Base-by-base conservation (phyloP, 345 rosid genomes). In the Euclidium syriacum region DNA sequence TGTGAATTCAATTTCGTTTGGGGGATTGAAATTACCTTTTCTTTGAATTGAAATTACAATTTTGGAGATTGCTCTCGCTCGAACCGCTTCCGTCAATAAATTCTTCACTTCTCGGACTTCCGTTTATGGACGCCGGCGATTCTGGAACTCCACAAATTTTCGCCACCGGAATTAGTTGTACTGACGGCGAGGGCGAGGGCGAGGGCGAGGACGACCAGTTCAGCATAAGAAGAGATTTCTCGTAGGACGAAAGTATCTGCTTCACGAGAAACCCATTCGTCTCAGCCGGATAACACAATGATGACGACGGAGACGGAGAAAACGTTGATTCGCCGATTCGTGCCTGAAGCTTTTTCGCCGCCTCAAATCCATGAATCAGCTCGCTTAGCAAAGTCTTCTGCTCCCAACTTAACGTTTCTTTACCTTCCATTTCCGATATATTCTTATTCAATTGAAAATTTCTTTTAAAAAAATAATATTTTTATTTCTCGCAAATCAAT, bases 31-130 rank as follows among this genome's bases (percentile, higher is more conserved):
- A 40, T 61, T 76, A 87, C 99, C 99, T 85, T 78, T 87, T 87
- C 77, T 82, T 87, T 16, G 84, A 66, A 40, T 54, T 75, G 53
- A 77, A 77, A 68, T 68, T 72, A 46, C 52, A 61, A 22, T 81
- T 83, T 38, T 65, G 74, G 39, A 62, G 73, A 56, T 57, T 77
- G 7, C 80, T 81, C 70, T 72, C 78, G 2, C 30, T 34, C 14
- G 52, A 66, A 26, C 68, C 76, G 25, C 68, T 51, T 54, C 68
- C 67, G 41, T 76, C 66, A 8, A 68, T 76, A 36, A 83, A 73
- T 8, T 80, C 86, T 14, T 82, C 95, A 18, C 94, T 81, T 65
- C 38, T 57, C 11, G 90, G 91, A 66, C 97, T 90, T 16, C 87
- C 87, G 23, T 79, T 85, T 2, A 73, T 75, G 18, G 95, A 87